These are phyloP conservation scores for Eustoma russellianum DNA, from an alignment of 257 asterid species.

Conservation along the genomic window DNA sequence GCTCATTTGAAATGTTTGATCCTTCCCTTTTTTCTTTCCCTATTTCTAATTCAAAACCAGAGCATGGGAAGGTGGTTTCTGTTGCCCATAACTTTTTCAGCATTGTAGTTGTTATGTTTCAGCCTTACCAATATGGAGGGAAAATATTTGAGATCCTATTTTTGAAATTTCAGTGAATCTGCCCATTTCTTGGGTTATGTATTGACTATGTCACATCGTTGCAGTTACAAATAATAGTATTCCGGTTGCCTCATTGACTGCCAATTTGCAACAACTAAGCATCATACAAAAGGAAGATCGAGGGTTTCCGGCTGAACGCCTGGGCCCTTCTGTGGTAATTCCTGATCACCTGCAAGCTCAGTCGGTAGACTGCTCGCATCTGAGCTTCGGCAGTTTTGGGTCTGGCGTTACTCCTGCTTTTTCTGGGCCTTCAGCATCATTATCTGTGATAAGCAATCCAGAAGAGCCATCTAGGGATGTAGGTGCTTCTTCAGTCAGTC, in stretches of 20 bases:
- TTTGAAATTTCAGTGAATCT: too few relatives aligned
- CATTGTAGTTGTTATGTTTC: too few relatives aligned
- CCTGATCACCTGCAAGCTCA: constrained; percentile 83
- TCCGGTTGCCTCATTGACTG: constrained; percentile 46
- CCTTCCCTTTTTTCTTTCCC: too few relatives aligned
- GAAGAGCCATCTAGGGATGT: constrained; percentile 43
- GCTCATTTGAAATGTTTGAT: too few relatives aligned
- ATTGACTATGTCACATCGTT: constrained; percentile 15
- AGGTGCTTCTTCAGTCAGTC: constrained; percentile 39
- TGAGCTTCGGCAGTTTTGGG: constrained; percentile 87
- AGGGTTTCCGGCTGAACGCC: constrained; percentile 35
- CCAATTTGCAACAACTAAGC: constrained; percentile 44
- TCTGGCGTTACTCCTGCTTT: constrained; percentile 31
- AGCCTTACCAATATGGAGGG: too few relatives aligned
- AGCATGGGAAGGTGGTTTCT: too few relatives aligned
- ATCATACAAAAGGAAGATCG: constrained; percentile 42
- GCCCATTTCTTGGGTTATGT: not conserved
- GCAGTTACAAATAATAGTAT: constrained; percentile 47
- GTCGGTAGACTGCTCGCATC: constrained; percentile 69
- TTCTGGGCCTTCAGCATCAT: constrained; percentile 39
- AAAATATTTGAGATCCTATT: too few relatives aligned
- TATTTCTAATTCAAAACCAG: too few relatives aligned
- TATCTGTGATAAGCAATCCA: constrained; percentile 31
- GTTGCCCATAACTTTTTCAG: too few relatives aligned
- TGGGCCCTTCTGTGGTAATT: constrained; percentile 57